A percentile compares a stretch with the other conserved stretches of the same genome.
phyloP scores from a whole-genome alignment of 306 rosid genomes.

The Cyclanthera cordifolia region DNA sequence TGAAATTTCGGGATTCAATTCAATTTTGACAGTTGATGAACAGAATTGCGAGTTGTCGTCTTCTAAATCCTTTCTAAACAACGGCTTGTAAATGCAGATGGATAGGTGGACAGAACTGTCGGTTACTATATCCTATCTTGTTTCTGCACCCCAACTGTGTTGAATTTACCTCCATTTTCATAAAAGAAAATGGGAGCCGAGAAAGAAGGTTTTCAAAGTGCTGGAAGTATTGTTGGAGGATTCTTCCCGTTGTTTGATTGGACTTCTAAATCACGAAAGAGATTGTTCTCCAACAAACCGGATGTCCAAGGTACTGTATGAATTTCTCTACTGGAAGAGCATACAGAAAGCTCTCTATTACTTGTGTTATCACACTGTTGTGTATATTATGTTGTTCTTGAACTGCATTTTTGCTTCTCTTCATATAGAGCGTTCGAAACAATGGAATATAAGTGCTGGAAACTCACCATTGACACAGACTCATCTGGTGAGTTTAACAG shows the following conservation, averaged over 20 bases:
- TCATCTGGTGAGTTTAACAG: conserved; percentile 30
- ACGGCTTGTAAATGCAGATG: conserved; percentile 19
- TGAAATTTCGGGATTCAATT: not conserved
- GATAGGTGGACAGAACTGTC: conserved; percentile 12
- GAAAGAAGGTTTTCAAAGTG: conserved; percentile 51
- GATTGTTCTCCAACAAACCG: conserved; percentile 54
- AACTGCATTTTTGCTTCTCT: conserved; percentile 16
- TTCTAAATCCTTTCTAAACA: not conserved
- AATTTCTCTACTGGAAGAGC: not conserved
- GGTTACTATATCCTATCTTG: conserved; percentile 15
- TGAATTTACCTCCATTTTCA: conserved; percentile 25
- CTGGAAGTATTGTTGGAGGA: conserved; percentile 58
- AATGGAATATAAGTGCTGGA: conserved; percentile 37
- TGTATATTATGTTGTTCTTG: not conserved
- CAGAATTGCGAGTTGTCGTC: not conserved
- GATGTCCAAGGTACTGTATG: conserved; percentile 43
- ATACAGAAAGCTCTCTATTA: not conserved
- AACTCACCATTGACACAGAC: conserved; percentile 33
- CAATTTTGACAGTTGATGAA: not conserved
- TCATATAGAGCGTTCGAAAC: conserved; percentile 40
- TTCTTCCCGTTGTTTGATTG: conserved; percentile 87
- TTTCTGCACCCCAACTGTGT: conserved; percentile 11
- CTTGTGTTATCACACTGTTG: not conserved
- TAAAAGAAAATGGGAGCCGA: conserved; percentile 55
- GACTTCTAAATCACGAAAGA: conserved; percentile 78